A percentile compares a stretch with the other conserved stretches of the same genome.
Evolutionary conservation across 768 basidiomycete genomes (phyloP).

Genomic region (Cubamyces lactineus): DNA sequence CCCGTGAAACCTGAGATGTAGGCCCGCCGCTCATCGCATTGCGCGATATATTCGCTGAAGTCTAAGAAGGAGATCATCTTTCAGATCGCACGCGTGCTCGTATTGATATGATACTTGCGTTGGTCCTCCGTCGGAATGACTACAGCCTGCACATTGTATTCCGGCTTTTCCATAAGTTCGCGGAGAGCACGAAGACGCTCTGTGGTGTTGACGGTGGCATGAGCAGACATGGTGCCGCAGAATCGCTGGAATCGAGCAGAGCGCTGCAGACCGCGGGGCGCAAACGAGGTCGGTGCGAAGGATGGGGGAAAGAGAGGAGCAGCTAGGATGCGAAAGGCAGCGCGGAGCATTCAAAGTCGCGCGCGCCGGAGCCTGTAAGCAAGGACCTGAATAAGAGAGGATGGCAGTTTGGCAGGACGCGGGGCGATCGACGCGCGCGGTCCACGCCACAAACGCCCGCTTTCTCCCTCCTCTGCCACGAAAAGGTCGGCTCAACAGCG

Average conservation of each 20-base stretch:
- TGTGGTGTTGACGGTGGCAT: constrained; percentile 60
- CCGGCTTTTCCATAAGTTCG: constrained; percentile 64
- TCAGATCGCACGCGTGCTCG: background rate
- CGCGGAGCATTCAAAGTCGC: constrained; percentile 4
- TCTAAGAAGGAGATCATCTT: constrained; percentile 49
- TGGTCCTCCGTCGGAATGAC: constrained; percentile 93
- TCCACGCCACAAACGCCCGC: too few species aligned
- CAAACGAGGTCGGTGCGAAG: background rate
- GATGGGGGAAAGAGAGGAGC: background rate
- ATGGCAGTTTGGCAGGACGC: too few species aligned
- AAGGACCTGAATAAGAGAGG: too few species aligned
- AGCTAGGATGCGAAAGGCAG: constrained; percentile 6
- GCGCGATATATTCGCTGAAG: constrained; percentile 86
- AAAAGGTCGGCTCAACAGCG: too few species aligned
- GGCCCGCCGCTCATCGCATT: constrained; percentile 80
- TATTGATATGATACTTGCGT: constrained; percentile 54
- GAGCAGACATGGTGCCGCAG: constrained; percentile 40
- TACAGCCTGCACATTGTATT: constrained; percentile 65
- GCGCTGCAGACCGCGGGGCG: background rate
- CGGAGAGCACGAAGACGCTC: constrained; percentile 65
- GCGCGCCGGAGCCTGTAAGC: background rate
- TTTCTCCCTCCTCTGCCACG: too few species aligned
- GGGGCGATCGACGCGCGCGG: too few species aligned
- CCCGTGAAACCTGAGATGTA: constrained; percentile 96
- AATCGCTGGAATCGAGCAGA: constrained; percentile 4